phyloP scores from a whole-genome alignment of 1,139 yeast genomes.

The Yamadazyma oceani region DNA sequence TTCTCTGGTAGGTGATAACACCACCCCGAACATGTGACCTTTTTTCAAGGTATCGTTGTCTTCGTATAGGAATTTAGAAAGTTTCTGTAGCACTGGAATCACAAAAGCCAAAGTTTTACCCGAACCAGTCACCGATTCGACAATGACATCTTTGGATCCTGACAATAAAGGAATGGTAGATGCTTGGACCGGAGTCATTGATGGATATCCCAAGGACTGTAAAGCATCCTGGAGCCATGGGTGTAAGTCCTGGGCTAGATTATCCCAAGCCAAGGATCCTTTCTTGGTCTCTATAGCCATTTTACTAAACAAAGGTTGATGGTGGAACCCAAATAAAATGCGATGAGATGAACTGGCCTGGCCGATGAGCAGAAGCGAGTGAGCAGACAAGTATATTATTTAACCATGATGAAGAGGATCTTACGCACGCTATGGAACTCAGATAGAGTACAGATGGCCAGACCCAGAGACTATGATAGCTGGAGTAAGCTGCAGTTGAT shows the following conservation, averaged over 20 bases:
- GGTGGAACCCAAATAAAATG: not conserved
- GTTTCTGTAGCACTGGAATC: constrained; percentile 75
- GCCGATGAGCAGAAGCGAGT: constrained; percentile 8
- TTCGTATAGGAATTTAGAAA: constrained; percentile 34
- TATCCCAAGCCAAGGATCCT: constrained; percentile 42
- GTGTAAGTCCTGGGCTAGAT: constrained; percentile 33
- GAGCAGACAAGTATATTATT: constrained; percentile 6
- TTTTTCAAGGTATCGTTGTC: constrained; percentile 38
- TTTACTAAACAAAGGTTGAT: not conserved
- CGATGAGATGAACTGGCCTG: constrained; percentile 1
- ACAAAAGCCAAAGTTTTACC: constrained; percentile 91
- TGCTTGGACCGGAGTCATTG: constrained; percentile 98
- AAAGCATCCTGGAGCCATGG: constrained; percentile 64
- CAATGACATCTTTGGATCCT: constrained; percentile 93
- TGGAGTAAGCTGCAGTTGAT: constrained; percentile 59
- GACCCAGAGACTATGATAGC: constrained; percentile 28
- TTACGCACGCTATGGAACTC: constrained; percentile 9
- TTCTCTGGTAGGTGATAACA: constrained; percentile 90
- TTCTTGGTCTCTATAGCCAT: constrained; percentile 29
- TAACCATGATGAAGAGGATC: constrained; percentile 31
- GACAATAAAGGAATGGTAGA: constrained; percentile 85
- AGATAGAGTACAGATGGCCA: constrained; percentile 3
- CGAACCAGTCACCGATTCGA: constrained; percentile 95
- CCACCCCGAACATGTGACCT: constrained; percentile 70
- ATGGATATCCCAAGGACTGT: constrained; percentile 66